These are phyloP conservation scores for Angomonas ambiguus DNA, from an alignment of 208 protist species.

Conservation along the genomic window DNA sequence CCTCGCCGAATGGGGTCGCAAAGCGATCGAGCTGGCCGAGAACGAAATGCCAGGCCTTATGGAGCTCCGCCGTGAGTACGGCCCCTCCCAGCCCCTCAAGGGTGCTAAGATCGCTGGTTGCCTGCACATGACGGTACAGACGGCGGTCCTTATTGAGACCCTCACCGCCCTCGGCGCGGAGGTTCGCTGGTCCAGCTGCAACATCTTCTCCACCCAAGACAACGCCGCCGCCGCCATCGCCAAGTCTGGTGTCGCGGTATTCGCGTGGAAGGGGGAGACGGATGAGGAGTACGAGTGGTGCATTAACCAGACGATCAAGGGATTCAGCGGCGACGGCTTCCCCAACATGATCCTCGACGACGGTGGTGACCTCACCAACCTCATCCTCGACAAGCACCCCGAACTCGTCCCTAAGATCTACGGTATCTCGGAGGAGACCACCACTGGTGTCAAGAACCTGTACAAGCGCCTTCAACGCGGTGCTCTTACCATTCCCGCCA, in stretches of 20 bases:
- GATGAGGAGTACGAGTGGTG: slow-evolving; percentile 99
- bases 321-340: slow-evolving; percentile 79
- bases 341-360: slow-evolving; percentile 99
- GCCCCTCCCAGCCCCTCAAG: slow-evolving; percentile 90
- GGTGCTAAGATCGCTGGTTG: slow-evolving; percentile 98
- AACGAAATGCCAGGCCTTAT: slow-evolving; percentile 99
- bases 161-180: slow-evolving; percentile 96
- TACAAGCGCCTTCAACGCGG: slow-evolving; percentile 95
- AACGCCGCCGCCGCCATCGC: slow-evolving; percentile 84
- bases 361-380: slow-evolving; percentile 98
- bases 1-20: slow-evolving; percentile 96
- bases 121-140: slow-evolving; percentile 99
- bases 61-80: slow-evolving; percentile 91
- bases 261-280: slow-evolving; percentile 99
- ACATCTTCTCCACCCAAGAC: slow-evolving; percentile 99
- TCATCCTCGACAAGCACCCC: slow-evolving; percentile 93
- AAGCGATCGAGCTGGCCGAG: slow-evolving; percentile 97
- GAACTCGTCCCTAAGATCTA: slow-evolving; percentile 92
- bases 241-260: slow-evolving; percentile 94
- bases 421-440: slow-evolving; percentile 99
- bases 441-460: slow-evolving; percentile 99
- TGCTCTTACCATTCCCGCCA: slow-evolving; percentile 96
- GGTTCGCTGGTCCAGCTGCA: slow-evolving; percentile 97
- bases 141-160: slow-evolving; percentile 99
- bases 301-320: slow-evolving; percentile 93